Percentiles rank a stretch among this genome's conserved stretches.
Conservation (phyloP, 225 moss, liverwort and hornwort genomes). For the Climacium dendroides region DNA sequence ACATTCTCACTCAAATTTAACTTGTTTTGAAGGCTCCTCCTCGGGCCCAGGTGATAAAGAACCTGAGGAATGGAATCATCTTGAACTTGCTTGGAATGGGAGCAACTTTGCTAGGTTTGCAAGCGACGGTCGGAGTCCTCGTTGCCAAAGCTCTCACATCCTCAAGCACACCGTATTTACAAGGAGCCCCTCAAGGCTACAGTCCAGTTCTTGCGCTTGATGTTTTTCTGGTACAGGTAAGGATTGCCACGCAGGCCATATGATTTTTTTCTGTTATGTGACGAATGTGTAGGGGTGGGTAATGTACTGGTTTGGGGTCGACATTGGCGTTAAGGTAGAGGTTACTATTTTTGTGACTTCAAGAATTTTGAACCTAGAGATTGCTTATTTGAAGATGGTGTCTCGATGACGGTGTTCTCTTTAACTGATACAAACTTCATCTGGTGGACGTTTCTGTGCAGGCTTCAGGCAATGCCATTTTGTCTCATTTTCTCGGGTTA, state of each 20-base stretch:
- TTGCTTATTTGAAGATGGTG: neutral
- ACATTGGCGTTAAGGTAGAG: neutral
- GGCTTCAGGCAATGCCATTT: constrained; percentile 80
- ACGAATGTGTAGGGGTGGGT: neutral
- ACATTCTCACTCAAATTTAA: neutral
- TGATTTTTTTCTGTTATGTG: neutral
- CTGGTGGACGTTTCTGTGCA: constrained; percentile 16
- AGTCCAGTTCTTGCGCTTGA: constrained; percentile 95
- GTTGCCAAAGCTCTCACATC: constrained; percentile 95
- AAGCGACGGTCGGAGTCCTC: constrained; percentile 89
- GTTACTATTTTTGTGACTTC: neutral
- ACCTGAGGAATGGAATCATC: constrained; percentile 78
- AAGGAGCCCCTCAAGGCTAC: constrained; percentile 71
- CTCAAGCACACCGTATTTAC: constrained; percentile 71
- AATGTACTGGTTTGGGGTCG: neutral
- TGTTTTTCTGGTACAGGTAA: constrained; percentile 94
- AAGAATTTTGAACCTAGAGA: neutral
- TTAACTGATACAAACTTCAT: neutral
- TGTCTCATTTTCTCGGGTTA: constrained; percentile 74
- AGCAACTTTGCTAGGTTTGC: constrained; percentile 74
- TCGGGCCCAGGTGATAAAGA: constrained; percentile 90
- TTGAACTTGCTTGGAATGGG: constrained; percentile 92
- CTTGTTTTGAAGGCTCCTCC: constrained; percentile 63
- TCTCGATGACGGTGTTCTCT: neutral
- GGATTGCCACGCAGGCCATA: neutral